Evolutionary conservation across 1,139 yeast genomes (phyloP).

Genomic region (Hyphopichia buzzinii): DNA sequence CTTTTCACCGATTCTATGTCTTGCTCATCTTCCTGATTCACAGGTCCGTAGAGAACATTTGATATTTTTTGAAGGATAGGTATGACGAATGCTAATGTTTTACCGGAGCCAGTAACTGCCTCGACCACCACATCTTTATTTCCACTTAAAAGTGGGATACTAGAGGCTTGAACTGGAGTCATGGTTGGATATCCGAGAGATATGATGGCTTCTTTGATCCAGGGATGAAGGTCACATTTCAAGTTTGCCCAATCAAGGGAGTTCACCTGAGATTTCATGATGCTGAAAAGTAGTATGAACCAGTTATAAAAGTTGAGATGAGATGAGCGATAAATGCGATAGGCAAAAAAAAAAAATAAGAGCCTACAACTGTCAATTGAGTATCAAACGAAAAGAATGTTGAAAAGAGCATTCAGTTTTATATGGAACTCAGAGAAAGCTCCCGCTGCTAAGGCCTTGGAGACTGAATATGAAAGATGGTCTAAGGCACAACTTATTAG

Average conservation of each 20-base stretch:
- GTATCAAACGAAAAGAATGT: constrained; percentile 16
- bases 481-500: constrained; percentile 50
- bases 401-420: constrained; percentile 21
- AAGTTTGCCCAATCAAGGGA: constrained; percentile 42
- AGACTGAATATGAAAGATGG: constrained; percentile 45
- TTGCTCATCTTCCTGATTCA: constrained; percentile 17
- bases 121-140: constrained; percentile 96
- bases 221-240: constrained; percentile 36
- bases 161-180: constrained; percentile 98
- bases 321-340: constrained; percentile 6
- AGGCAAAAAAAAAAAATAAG: constrained; percentile 2
- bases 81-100: constrained; percentile 81
- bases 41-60: constrained; percentile 22
- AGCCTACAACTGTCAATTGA: background rate
- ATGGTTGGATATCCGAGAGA: constrained; percentile 75
- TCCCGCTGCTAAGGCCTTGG: constrained; percentile 7
- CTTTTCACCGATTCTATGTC: constrained; percentile 37
- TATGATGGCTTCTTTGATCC: constrained; percentile 60
- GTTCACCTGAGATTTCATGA: constrained; percentile 31
- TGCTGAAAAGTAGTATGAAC: constrained; percentile 6
- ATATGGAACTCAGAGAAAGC: constrained; percentile 13
- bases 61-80: constrained; percentile 74
- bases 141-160: constrained; percentile 82
- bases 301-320: constrained; percentile 9
- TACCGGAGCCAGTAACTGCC: constrained; percentile 97